Conservation (phyloP, 2,329 filamentous ascomycete species). For the Fusarium brevicatenulatum region DNA sequence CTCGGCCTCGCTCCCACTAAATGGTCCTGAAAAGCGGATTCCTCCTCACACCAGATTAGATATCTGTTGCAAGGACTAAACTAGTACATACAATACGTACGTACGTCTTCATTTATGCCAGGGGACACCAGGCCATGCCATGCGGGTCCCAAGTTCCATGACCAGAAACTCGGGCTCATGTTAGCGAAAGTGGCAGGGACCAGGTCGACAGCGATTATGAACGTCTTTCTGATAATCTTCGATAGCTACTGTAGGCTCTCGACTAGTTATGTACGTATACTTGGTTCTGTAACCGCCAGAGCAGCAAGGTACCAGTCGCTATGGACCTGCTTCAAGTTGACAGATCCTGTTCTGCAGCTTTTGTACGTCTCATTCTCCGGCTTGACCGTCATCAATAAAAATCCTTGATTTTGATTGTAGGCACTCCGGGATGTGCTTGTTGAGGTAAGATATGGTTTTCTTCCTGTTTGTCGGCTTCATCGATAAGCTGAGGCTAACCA, state of each 20-base stretch:
- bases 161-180: conserved; percentile 43
- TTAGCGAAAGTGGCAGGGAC: conserved; percentile 42
- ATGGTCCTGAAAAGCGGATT: conserved; percentile 21
- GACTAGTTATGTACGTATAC: background rate
- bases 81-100: background rate
- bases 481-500: conserved; percentile 24
- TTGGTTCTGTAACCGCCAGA: conserved; percentile 25
- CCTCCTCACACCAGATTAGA: conserved; percentile 37
- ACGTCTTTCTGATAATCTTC: conserved; percentile 16
- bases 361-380: background rate
- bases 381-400: background rate
- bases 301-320: conserved; percentile 16
- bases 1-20: conserved; percentile 3
- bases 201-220: conserved; percentile 27
- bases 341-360: background rate
- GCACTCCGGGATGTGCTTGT: background rate
- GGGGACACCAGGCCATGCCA: conserved; percentile 22
- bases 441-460: background rate
- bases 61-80: conserved; percentile 32
- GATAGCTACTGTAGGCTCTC: conserved; percentile 1
- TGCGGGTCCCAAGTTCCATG: conserved; percentile 41
- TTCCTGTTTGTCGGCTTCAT: conserved; percentile 13
- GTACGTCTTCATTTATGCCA: conserved; percentile 28
- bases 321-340: conserved; percentile 8
- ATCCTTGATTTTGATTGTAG: background rate